phyloP scores from a whole-genome alignment of 148 eudicot genomes.

The Polygonum maritimum region DNA sequence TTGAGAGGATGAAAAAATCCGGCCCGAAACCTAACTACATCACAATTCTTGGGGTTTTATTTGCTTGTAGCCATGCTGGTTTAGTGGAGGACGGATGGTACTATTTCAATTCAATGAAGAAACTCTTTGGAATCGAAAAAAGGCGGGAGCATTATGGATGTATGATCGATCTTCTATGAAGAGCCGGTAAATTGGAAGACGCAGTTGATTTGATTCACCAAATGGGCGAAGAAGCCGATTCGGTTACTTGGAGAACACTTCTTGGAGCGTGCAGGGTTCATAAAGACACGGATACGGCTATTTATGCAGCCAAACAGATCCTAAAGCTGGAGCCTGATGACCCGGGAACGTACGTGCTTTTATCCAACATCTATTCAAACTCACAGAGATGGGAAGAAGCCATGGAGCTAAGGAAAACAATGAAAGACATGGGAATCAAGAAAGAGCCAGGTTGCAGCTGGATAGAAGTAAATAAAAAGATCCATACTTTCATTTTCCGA shows the following conservation, averaged over 20 bases:
- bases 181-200: conserved; percentile 39
- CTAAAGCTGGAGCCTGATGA: conserved; percentile 33
- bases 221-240: conserved; percentile 33
- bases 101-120: conserved; percentile 37
- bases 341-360: conserved; percentile 25
- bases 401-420: conserved; percentile 24
- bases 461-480: conserved; percentile 39
- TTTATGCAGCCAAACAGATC: conserved; percentile 30
- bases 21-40: conserved; percentile 29
- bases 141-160: conserved; percentile 43
- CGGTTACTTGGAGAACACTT: conserved; percentile 38
- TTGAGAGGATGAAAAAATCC: conserved; percentile 27
- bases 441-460: conserved; percentile 50
- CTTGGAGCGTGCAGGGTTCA: conserved; percentile 36
- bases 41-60: conserved; percentile 34
- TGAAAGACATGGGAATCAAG: conserved; percentile 29
- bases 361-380: conserved; percentile 34
- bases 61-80: conserved; percentile 50
- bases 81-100: conserved; percentile 30
- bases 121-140: conserved; percentile 27
- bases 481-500: conserved; percentile 28
- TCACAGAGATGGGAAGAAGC: conserved; percentile 45
- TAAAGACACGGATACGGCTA: conserved; percentile 25
- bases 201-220: conserved; percentile 29
- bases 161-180: conserved; percentile 43